phyloP scores from a whole-genome alignment of 1,284 basidiomycete genomes.

The Ganoderma meredithae region DNA sequence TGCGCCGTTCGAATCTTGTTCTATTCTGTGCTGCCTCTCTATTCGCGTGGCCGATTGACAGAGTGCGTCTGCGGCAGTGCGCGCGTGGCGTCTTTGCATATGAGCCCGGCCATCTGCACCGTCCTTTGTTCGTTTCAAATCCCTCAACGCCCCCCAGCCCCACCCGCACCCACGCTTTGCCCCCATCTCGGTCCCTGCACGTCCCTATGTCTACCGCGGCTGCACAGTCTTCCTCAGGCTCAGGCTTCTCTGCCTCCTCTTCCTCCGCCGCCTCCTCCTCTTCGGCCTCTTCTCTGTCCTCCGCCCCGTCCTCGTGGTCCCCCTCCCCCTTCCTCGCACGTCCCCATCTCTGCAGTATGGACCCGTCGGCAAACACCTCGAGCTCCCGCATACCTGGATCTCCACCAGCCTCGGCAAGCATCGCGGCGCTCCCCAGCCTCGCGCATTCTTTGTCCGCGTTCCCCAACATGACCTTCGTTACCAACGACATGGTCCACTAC shows the following conservation, averaged over 20 bases:
- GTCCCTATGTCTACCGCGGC: constrained; percentile 8
- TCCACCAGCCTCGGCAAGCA: constrained; percentile 25
- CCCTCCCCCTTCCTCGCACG: constrained; percentile 25
- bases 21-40: constrained; percentile 22
- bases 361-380: constrained; percentile 9
- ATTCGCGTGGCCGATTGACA: constrained; percentile 23
- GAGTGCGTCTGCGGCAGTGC: constrained; percentile 25
- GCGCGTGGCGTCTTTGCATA: constrained; percentile 33
- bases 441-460: constrained; percentile 43
- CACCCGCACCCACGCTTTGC: constrained; percentile 4
- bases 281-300: constrained; percentile 28
- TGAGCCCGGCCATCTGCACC: constrained; percentile 32
- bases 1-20: constrained; percentile 25
- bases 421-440: constrained; percentile 42
- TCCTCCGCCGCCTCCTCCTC: constrained; percentile 27
- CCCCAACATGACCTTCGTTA: constrained; percentile 43
- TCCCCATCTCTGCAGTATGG: constrained; percentile 13
- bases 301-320: constrained; percentile 26
- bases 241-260: constrained; percentile 26
- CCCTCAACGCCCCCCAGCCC: constrained; percentile 9
- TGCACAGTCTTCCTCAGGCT: constrained; percentile 17
- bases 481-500: constrained; percentile 45
- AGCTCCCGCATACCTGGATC: constrained; percentile 13
- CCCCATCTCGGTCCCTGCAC: background rate
- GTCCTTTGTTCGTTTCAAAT: constrained; percentile 30